Evolutionary conservation across 2,329 filamentous ascomycete genomes (phyloP).

Genomic region (Fusarium haematococcum): DNA sequence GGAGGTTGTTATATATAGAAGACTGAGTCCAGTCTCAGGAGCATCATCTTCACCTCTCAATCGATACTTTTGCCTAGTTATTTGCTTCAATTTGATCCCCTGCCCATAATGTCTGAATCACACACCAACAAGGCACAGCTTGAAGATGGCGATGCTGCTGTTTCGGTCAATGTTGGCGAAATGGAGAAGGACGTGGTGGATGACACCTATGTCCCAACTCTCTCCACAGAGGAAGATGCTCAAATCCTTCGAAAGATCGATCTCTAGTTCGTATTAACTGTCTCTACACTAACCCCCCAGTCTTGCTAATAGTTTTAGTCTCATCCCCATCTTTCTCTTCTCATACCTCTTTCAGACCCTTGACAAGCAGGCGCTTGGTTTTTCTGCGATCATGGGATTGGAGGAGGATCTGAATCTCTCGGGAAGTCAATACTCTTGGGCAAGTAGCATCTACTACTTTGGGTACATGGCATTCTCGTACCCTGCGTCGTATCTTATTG

Average conservation of each 20-base stretch:
- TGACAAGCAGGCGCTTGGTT: slow-evolving; percentile 68
- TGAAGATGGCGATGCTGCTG: not conserved
- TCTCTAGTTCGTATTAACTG: not conserved
- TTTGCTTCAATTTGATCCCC: not conserved
- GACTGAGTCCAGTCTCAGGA: not conserved
- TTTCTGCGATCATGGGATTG: slow-evolving; percentile 63
- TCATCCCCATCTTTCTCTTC: slow-evolving; percentile 61
- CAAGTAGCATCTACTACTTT: slow-evolving; percentile 63
- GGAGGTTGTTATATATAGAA: not conserved
- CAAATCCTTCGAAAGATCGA: not conserved
- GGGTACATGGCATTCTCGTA: slow-evolving; percentile 57
- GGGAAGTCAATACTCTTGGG: slow-evolving; percentile 64
- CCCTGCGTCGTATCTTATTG: slow-evolving; percentile 40
- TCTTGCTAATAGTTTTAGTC: not conserved
- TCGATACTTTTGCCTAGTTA: not conserved
- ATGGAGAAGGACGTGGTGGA: not conserved
- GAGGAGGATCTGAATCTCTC: slow-evolving; percentile 58
- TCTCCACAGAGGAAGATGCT: not conserved
- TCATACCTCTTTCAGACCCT: slow-evolving; percentile 71
- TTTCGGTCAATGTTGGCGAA: not conserved
- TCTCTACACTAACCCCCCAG: not conserved
- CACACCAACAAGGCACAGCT: not conserved
- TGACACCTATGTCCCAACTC: not conserved
- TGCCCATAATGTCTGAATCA: not conserved
- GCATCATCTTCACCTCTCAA: not conserved